Evolutionary conservation across 1,139 yeast species (phyloP), one percentile per base, ranked within the genome.

Genomic region (Candida frijolesensis): DNA sequence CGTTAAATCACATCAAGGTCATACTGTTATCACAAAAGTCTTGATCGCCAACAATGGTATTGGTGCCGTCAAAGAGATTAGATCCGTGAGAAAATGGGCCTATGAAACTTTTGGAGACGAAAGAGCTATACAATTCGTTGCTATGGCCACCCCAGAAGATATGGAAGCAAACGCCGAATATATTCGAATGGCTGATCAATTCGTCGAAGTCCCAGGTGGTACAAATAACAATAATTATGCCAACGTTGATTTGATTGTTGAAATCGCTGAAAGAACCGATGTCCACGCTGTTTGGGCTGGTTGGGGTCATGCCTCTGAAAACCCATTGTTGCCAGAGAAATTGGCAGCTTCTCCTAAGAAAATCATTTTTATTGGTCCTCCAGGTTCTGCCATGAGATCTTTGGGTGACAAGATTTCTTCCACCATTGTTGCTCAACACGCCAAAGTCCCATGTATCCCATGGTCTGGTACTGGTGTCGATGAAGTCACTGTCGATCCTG

Each of bases 281-380:
- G 98, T 89, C 52, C 96, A 94, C 68, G 99, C 99, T 25, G 99
- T 94, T 53, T 94, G 99, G 99, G 99, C 99, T 34, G 99, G 99
- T 61, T 88, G 98, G 98, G 99, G 99, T 62, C 99, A 95, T 68
- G 99, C 99, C 37, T 89, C 97, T 22, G 99, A 94, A 74, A 94
- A 95, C 73, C 99, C 99, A 15, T 71, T 79, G 52, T 82, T 94
- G 59, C 99, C 99, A 42, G 99, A 94, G 72, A 84, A 82, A 68
- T 79, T 94, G 68, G 97, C 98, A 18, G 87, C 88, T 30, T 89
- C 97, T 15, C 91, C 92, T 51, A 87, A 90, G 70, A 88, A 81
- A 64, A 88, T 94, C 62, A 80, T 94, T 52, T 94, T 94, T 65
- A 94, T 94, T 67, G 99, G 99, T 57, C 99, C 98, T 52, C 97